A percentile compares a stretch with the other conserved stretches of the same genome.
Conservation (phyloP, 306 rosid species). For the Prunus persica region DNA sequence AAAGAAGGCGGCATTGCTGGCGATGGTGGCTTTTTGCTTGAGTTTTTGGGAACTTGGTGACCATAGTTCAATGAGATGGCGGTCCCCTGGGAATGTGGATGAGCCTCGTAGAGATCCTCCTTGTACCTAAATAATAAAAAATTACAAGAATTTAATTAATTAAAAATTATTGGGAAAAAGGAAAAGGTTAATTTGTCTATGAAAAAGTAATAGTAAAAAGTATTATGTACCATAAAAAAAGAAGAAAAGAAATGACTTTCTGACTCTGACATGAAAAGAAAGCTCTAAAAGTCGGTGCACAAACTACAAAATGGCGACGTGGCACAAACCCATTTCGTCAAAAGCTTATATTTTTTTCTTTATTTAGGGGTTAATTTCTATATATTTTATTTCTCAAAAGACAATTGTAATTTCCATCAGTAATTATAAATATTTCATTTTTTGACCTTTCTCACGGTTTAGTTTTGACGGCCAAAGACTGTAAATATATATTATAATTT, state of each 20-base stretch:
- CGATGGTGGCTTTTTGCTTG: neutral
- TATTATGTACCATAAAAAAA: no score
- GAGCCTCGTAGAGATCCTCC: slow-evolving; percentile 70
- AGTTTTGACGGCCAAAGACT: neutral
- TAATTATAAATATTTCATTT: neutral
- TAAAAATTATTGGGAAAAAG: neutral
- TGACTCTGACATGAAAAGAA: no score
- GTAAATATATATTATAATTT: no score
- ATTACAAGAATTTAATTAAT: no score
- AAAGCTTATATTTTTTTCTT: neutral
- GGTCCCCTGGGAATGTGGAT: slow-evolving; percentile 54
- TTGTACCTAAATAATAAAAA: slow-evolving; percentile 30
- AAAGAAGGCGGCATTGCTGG: neutral
- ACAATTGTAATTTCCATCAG: no score
- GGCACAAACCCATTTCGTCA: neutral
- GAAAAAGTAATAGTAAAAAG: neutral
- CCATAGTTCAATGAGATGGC: slow-evolving; percentile 54
- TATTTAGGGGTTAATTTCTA: neutral
- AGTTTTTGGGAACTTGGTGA: slow-evolving; percentile 36
- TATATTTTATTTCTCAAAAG: neutral
- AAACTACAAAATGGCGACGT: slow-evolving; percentile 6
- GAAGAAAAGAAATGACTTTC: no score
- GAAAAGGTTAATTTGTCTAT: no score
- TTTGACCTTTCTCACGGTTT: neutral
- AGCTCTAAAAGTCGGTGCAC: neutral